These are phyloP conservation scores for Corchorus capsularis DNA, from an alignment of 345 rosid genomes.

Conservation along the genomic window DNA sequence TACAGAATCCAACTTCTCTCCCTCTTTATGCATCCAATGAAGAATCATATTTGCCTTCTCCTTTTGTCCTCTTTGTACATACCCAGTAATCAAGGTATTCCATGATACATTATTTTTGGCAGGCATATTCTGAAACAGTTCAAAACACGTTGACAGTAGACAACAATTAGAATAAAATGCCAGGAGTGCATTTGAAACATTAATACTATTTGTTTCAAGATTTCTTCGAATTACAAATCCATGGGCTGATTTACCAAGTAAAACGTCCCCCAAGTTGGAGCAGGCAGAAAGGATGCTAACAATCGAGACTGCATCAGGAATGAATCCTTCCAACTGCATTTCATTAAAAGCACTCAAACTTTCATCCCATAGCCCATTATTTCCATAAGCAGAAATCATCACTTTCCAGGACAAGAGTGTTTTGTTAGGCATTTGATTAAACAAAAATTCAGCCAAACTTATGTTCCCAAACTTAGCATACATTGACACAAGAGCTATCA, in stretches of 20 bases:
- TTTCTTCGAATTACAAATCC: conserved; percentile 43
- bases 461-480: conserved; percentile 46
- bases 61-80: conserved; percentile 34
- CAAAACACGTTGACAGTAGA: conserved; percentile 28
- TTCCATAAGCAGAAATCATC: conserved; percentile 45
- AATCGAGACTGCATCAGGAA: conserved; percentile 47
- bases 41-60: conserved; percentile 41
- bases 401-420: conserved; percentile 50
- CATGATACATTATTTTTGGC: conserved; percentile 37
- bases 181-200: conserved; percentile 43
- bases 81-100: conserved; percentile 46
- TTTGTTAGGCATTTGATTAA: conserved; percentile 32
- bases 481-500: conserved; percentile 50
- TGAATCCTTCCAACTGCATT: conserved; percentile 42
- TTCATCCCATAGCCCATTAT: conserved; percentile 36
- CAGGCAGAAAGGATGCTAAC: conserved; percentile 52
- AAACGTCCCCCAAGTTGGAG: conserved; percentile 35
- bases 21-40: conserved; percentile 45
- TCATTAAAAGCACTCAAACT: conserved; percentile 37
- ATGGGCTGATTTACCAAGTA: conserved; percentile 47
- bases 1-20: conserved; percentile 44
- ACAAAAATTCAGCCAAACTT: conserved; percentile 39
- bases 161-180: conserved; percentile 38
- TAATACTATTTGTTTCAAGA: conserved; percentile 31
- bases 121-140: conserved; percentile 37